Percentiles rank a stretch among this genome's conserved stretches.
These are phyloP conservation scores for Xylariaceae sp. DNA, from an alignment of 2,329 filamentous ascomycete species.

Conservation along the genomic window DNA sequence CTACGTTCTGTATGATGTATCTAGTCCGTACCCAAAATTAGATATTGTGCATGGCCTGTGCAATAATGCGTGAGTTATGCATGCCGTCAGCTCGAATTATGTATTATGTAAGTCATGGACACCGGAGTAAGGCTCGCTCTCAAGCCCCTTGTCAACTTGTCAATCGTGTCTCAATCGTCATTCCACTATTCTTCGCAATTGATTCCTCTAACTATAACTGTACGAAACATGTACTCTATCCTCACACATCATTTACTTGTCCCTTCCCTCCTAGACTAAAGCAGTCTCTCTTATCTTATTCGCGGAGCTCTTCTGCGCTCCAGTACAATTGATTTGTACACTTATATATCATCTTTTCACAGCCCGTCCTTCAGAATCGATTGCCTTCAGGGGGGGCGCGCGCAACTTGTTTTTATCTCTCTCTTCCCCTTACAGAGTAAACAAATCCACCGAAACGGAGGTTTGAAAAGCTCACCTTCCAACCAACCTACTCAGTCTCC, in stretches of 20 bases:
- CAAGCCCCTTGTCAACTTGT: too few relatives aligned
- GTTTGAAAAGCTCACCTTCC: neutral
- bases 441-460: neutral
- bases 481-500: neutral
- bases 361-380: neutral
- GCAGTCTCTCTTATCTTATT: neutral
- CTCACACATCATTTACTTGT: neutral
- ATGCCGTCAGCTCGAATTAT: too few relatives aligned
- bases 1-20: too few relatives aligned
- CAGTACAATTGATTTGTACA: neutral
- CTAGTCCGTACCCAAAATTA: too few relatives aligned
- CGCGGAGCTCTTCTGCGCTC: neutral
- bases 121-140: too few relatives aligned
- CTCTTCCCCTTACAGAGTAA: neutral
- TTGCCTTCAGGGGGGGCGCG: slow-evolving; percentile 3
- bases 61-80: too few relatives aligned
- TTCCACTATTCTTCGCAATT: neutral
- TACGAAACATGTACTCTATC: neutral
- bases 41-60: too few relatives aligned
- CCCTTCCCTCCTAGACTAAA: slow-evolving; percentile 1
- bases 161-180: neutral
- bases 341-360: neutral
- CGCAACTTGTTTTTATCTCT: neutral
- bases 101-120: too few relatives aligned
- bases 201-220: neutral